Conservation (phyloP, 2,329 filamentous ascomycete genomes). For the Pyrenophora tritici-repentis region DNA sequence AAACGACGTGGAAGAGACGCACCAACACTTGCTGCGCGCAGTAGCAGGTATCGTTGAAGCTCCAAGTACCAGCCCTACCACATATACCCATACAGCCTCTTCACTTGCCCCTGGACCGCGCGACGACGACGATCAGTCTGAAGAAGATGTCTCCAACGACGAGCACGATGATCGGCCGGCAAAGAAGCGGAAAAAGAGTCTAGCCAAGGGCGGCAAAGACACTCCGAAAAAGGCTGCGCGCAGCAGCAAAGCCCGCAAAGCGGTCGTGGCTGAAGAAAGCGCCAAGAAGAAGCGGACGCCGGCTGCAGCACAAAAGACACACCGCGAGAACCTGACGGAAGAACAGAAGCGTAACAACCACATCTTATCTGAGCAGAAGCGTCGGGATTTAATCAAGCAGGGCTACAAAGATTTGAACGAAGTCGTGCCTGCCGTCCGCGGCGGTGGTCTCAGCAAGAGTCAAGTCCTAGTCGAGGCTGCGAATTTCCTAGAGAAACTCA, state of each 20-base stretch:
- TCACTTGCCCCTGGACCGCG: constrained; percentile 6
- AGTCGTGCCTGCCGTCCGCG: constrained; percentile 74
- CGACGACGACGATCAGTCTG: constrained; percentile 31
- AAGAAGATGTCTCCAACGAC: constrained; percentile 28
- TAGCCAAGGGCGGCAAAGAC: constrained; percentile 16
- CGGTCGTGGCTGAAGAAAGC: constrained; percentile 20
- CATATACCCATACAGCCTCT: constrained; percentile 7
- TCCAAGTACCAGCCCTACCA: constrained; percentile 12
- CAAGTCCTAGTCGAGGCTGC: constrained; percentile 75
- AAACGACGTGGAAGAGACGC: constrained; percentile 25
- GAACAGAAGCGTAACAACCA: constrained; percentile 85
- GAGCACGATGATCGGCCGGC: constrained; percentile 26
- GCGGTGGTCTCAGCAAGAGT: constrained; percentile 81
- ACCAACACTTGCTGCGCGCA: constrained; percentile 21
- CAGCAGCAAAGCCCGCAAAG: constrained; percentile 30
- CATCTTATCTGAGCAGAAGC: constrained; percentile 85
- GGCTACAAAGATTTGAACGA: constrained; percentile 81
- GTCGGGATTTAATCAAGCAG: constrained; percentile 78
- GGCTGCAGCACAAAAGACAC: constrained; percentile 32
- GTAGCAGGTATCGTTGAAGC: constrained; percentile 13
- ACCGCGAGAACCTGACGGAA: constrained; percentile 68
- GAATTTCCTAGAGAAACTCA: constrained; percentile 75
- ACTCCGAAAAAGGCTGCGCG: constrained; percentile 26
- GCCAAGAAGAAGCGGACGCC: constrained; percentile 37
- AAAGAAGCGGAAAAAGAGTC: constrained; percentile 36